These are phyloP conservation scores for Ascodesmis nigricans DNA, from an alignment of 495 filamentous ascomycete species.

Conservation along the genomic window DNA sequence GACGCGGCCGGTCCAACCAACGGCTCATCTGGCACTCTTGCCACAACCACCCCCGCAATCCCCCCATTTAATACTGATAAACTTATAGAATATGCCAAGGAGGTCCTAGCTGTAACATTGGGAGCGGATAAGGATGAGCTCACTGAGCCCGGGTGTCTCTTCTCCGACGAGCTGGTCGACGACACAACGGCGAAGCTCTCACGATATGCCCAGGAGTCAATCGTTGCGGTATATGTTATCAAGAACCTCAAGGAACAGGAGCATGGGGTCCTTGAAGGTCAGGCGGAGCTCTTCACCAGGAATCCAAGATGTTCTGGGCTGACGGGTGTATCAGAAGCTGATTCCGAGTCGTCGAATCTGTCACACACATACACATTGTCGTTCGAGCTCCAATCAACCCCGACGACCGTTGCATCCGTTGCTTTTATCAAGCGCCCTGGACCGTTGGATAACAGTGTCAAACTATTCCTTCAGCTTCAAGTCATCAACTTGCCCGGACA, in stretches of 20 bases:
- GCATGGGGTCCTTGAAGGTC: constrained; percentile 28
- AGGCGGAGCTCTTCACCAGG: too few relatives aligned
- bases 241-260: constrained; percentile 44
- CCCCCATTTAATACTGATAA: constrained; percentile 28
- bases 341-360: not conserved
- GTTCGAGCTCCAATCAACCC: constrained; percentile 54
- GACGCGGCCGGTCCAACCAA: constrained; percentile 11
- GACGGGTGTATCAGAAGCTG: not conserved
- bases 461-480: constrained; percentile 67
- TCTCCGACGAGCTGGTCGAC: constrained; percentile 42
- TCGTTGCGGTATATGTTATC: constrained; percentile 71
- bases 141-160: constrained; percentile 54
- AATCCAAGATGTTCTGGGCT: too few relatives aligned
- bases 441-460: constrained; percentile 57
- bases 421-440: constrained; percentile 74
- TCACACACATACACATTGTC: constrained; percentile 26
- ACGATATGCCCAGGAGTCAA: constrained; percentile 70
- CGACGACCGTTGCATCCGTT: constrained; percentile 60
- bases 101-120: constrained; percentile 61
- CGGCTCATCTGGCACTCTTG: constrained; percentile 5
- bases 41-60: constrained; percentile 12
- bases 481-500: constrained; percentile 76
- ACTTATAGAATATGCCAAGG: constrained; percentile 57
- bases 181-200: constrained; percentile 75
- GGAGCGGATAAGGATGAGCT: constrained; percentile 66